Conservation (phyloP, 768 basidiomycete species). For the Naganishia kalamii region DNA sequence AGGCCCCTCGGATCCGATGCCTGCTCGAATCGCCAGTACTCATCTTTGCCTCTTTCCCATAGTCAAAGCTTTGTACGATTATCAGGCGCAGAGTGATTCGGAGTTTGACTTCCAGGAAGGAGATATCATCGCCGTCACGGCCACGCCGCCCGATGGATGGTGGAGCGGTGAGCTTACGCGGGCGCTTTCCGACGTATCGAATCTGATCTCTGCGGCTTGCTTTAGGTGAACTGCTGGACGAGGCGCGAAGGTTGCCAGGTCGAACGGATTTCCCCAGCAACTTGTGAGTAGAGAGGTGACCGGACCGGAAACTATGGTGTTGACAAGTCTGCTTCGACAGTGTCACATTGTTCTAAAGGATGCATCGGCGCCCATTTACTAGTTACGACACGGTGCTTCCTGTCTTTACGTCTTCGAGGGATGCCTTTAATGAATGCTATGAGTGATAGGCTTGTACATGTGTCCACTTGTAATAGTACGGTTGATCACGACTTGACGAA, state of each 20-base stretch:
- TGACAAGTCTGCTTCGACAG: slow-evolving; percentile 13
- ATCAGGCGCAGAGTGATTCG: slow-evolving; percentile 68
- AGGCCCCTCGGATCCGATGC: background rate
- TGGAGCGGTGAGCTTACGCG: slow-evolving; percentile 84
- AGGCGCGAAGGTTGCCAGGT: slow-evolving; percentile 42
- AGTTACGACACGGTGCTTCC: background rate
- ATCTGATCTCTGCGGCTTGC: background rate
- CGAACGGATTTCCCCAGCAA: slow-evolving; percentile 47
- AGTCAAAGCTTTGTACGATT: slow-evolving; percentile 80
- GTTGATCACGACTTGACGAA: too few relatives aligned
- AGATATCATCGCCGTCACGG: slow-evolving; percentile 91
- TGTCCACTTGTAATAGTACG: too few relatives aligned
- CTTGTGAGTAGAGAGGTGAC: slow-evolving; percentile 43
- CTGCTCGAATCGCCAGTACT: slow-evolving; percentile 17
- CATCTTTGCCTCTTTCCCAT: slow-evolving; percentile 2
- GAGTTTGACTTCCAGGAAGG: slow-evolving; percentile 95
- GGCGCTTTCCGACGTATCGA: background rate
- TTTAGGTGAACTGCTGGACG: slow-evolving; percentile 39
- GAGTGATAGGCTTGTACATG: too few relatives aligned
- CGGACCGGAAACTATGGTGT: too few relatives aligned
- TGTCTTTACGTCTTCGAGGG: background rate
- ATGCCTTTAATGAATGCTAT: too few relatives aligned
- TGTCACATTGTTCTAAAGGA: slow-evolving; percentile 33
- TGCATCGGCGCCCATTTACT: too few relatives aligned
- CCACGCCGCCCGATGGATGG: slow-evolving; percentile 94